These are phyloP conservation scores for Schizonepeta tenuifolia DNA, from an alignment of 257 asterid genomes.

Conservation along the genomic window DNA sequence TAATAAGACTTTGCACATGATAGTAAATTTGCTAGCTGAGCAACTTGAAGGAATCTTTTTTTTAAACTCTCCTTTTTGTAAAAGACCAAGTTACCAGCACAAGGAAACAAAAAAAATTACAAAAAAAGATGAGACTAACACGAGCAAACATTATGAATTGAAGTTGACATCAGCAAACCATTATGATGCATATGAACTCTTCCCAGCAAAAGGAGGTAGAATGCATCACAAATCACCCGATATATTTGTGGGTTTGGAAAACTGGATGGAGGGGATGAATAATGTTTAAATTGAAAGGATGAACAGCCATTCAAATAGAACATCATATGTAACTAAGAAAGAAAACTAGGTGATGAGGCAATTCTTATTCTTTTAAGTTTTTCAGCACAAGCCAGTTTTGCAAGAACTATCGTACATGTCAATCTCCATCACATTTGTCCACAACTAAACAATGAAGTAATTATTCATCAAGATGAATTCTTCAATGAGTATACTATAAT, in stretches of 20 bases:
- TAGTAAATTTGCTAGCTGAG: background rate
- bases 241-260: background rate
- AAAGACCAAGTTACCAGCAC: slow-evolving; percentile 6
- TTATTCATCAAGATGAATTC: background rate
- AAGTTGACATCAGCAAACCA: background rate
- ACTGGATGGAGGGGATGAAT: background rate
- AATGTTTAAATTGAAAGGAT: background rate
- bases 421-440: background rate
- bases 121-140: background rate
- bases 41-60: slow-evolving; percentile 4
- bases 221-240: background rate
- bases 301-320: slow-evolving; percentile 1
- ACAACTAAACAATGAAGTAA: background rate
- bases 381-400: background rate
- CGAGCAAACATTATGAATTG: background rate
- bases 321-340: background rate
- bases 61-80: background rate
- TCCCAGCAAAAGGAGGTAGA: background rate
- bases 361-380: background rate
- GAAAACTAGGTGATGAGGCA: background rate
- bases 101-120: slow-evolving; percentile 9
- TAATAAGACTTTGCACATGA: slow-evolving; percentile 9
- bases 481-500: background rate
- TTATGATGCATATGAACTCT: background rate
- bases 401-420: background rate